Percentiles rank a stretch among this genome's conserved stretches.
Conservation (phyloP, 805 yeast species). For the Spathaspora passalidarum region DNA sequence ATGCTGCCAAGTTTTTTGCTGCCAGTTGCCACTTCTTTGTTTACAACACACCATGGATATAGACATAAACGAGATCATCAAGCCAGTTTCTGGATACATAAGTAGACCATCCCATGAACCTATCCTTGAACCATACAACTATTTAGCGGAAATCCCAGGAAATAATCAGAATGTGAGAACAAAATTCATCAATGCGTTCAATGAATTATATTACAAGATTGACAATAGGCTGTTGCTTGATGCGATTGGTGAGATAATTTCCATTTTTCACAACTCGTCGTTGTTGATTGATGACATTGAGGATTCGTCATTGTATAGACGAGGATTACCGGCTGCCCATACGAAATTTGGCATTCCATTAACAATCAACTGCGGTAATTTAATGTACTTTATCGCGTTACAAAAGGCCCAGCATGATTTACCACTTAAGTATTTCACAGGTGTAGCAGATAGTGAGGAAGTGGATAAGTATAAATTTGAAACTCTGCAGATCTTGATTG, state of each 20-base stretch:
- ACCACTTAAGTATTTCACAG: slow-evolving; percentile 11
- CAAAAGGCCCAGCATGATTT: slow-evolving; percentile 34
- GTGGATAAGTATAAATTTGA: slow-evolving; percentile 20
- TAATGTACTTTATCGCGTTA: slow-evolving; percentile 75
- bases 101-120: slow-evolving; percentile 3
- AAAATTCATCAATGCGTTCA: slow-evolving; percentile 31
- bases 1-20: slow-evolving; percentile 1
- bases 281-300: slow-evolving; percentile 80
- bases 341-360: slow-evolving; percentile 71
- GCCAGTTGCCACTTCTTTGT: background rate
- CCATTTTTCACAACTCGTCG: slow-evolving; percentile 34
- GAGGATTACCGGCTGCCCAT: slow-evolving; percentile 83
- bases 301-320: slow-evolving; percentile 64
- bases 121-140: slow-evolving; percentile 27
- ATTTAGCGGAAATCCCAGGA: slow-evolving; percentile 30
- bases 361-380: slow-evolving; percentile 80
- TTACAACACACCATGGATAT: slow-evolving; percentile 2
- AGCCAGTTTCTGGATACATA: background rate
- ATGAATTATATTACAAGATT: slow-evolving; percentile 29
- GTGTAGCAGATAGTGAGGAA: background rate
- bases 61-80: slow-evolving; percentile 6
- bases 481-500: slow-evolving; percentile 46
- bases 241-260: slow-evolving; percentile 27
- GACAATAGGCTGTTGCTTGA: slow-evolving; percentile 18
- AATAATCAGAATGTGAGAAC: slow-evolving; percentile 30